These are phyloP conservation scores for Coniochaeta hoffmannii DNA, from an alignment of 2,329 filamentous ascomycete genomes.

Conservation along the genomic window DNA sequence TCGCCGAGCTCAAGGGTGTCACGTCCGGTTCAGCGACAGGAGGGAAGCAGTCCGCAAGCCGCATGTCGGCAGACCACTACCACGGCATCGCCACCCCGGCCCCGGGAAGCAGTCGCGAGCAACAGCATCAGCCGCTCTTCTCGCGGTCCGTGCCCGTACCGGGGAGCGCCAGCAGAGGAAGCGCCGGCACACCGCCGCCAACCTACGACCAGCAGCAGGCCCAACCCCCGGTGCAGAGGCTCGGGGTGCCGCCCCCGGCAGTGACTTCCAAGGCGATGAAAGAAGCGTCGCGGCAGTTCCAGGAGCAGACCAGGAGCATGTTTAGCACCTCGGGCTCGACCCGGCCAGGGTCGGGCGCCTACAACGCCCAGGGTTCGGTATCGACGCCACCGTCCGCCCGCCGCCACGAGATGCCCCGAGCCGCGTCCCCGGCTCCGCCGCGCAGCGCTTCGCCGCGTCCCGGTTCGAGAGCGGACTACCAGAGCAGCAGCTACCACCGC, in stretches of 20 bases:
- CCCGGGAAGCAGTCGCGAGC: slow-evolving; percentile 31
- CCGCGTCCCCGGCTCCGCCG: slow-evolving; percentile 61
- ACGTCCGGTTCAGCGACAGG: slow-evolving; percentile 29
- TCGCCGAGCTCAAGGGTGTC: slow-evolving; percentile 87
- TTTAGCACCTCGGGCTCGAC: slow-evolving; percentile 38
- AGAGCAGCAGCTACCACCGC: slow-evolving; percentile 22
- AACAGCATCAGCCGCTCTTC: slow-evolving; percentile 16
- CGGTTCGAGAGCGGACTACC: slow-evolving; percentile 38
- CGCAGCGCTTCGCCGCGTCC: slow-evolving; percentile 59
- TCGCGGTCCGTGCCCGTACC: slow-evolving; percentile 33
- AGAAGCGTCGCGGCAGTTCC: slow-evolving; percentile 83
- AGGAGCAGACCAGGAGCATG: slow-evolving; percentile 73
- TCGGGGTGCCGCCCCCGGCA: slow-evolving; percentile 85
- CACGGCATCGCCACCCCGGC: slow-evolving; percentile 85
- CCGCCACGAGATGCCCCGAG: slow-evolving; percentile 50
- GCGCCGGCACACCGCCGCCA: slow-evolving; percentile 67
- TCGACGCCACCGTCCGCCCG: slow-evolving; percentile 47
- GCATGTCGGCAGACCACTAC: slow-evolving; percentile 94
- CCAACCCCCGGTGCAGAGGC: slow-evolving; percentile 48
- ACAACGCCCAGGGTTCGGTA: slow-evolving; percentile 24
- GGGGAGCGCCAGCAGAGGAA: slow-evolving; percentile 40
- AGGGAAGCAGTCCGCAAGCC: slow-evolving; percentile 67
- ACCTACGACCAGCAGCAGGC: slow-evolving; percentile 73
- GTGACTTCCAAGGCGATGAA: slow-evolving; percentile 95
- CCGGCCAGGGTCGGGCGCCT: slow-evolving; percentile 27